Evolutionary conservation across 2,329 filamentous ascomycete species (phyloP), one percentile per base, ranked within the genome.

Genomic region (Aspergillus felis): DNA sequence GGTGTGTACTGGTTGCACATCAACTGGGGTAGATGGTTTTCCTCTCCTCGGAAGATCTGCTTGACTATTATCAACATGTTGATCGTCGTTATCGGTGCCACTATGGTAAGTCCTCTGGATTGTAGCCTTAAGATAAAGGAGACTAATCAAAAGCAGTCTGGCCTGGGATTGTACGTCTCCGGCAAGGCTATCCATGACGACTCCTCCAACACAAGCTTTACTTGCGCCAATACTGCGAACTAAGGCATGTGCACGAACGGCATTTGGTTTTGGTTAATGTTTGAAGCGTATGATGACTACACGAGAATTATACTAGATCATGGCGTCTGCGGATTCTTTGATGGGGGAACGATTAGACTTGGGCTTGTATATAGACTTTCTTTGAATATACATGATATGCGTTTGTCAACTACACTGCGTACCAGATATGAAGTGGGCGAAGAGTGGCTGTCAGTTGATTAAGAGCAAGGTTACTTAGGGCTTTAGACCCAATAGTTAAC

Each of bases 1-100:
- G 78, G 74, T 8, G 63, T 75, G 2, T 78, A 81, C 61, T 81
- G 78, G 78, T 63, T 81, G 54, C 77, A 77, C 60, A 71, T 84
- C 57, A 78, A 83, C 61, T 69, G 71, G 53, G 78, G 75, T 1
- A 62, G 63, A 14, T 77, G 71, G 67, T 76, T 76, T 50, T 71
- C 71, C 28, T 75, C 71, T 41, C 74, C 70, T 58, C 69, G 72
- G 48, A 83, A 82, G 67, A 76, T 76, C 27, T 56, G 61, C 2
- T 65, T 82, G 25, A 78, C 77, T 3, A 55, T 76, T 4, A n/a
- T 81, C 25, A 83, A 83, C 57, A 61, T 69, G 0, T 38, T 73
- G 0, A 72, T 80, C n/a, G 72, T 82, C 17, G 29, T 56, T 10
- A 65, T 72, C 46, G 73, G 72, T 49, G 67, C 38, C 9, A 64